Percentiles rank a stretch among this genome's conserved stretches.
phyloP scores from a whole-genome alignment of 768 basidiomycete genomes.

The Pulveroboletus ravenelii region DNA sequence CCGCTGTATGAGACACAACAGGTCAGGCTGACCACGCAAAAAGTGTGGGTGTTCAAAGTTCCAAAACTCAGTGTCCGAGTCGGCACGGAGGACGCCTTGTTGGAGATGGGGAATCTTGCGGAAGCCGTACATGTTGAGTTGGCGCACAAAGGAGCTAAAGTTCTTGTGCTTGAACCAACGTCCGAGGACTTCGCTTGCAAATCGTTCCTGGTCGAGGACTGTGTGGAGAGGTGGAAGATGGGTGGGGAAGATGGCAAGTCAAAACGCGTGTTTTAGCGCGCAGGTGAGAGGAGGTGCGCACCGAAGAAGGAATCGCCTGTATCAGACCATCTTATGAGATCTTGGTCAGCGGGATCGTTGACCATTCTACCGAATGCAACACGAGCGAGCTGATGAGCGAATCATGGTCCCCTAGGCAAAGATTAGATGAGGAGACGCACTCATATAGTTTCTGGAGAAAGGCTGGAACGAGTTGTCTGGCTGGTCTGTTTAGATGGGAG shows the following conservation, averaged over 20 bases:
- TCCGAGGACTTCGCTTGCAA: slow-evolving; percentile 84
- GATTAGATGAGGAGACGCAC: slow-evolving; percentile 41
- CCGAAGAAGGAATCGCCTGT: slow-evolving; percentile 91
- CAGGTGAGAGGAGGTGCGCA: slow-evolving; percentile 28
- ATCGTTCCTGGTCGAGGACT: slow-evolving; percentile 91
- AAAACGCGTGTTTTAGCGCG: neutral
- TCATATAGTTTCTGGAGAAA: slow-evolving; percentile 93
- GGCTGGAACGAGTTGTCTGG: slow-evolving; percentile 59
- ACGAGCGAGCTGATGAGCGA: slow-evolving; percentile 6
- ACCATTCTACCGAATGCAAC: slow-evolving; percentile 64
- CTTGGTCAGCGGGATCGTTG: slow-evolving; percentile 74
- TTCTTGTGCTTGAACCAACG: slow-evolving; percentile 98
- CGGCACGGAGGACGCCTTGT: slow-evolving; percentile 85
- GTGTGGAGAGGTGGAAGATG: slow-evolving; percentile 30
- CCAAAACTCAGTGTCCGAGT: slow-evolving; percentile 78
- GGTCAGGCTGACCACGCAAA: slow-evolving; percentile 80
- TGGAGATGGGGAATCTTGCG: slow-evolving; percentile 96
- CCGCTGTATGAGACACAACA: slow-evolving; percentile 82
- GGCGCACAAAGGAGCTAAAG: slow-evolving; percentile 92
- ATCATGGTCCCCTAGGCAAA: slow-evolving; percentile 6
- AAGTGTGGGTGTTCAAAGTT: slow-evolving; percentile 93
- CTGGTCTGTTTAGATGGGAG: slow-evolving; percentile 42
- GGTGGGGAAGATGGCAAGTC: neutral
- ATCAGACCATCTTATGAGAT: slow-evolving; percentile 89
- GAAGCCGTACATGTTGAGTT: slow-evolving; percentile 96